Conservation (phyloP, 192 early-diverging fungal species). For the Umbelopsis sp. region DNA sequence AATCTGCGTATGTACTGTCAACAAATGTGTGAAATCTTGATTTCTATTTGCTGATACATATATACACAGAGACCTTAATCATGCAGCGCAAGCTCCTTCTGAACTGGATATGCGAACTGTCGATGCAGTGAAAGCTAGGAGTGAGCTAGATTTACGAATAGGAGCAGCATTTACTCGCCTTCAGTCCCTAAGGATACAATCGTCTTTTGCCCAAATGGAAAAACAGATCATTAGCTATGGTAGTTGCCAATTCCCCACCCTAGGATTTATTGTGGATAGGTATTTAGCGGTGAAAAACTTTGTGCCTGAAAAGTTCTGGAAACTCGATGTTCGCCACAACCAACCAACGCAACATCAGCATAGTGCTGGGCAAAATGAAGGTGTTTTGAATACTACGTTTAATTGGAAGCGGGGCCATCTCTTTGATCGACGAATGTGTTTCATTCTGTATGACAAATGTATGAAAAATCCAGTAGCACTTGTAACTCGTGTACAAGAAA, state of each 20-base stretch:
- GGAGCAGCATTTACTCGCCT: conserved; percentile 94
- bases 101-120: conserved; percentile 76
- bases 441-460: conserved; percentile 79
- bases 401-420: conserved; percentile 72
- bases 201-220: conserved; percentile 52
- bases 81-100: conserved; percentile 73
- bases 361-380: not conserved
- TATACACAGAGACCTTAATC: conserved; percentile 65
- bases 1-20: conserved; percentile 55
- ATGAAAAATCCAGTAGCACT: conserved; percentile 56
- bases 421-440: conserved; percentile 75
- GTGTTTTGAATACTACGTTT: conserved; percentile 49
- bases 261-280: conserved; percentile 94
- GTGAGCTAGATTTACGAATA: conserved; percentile 89
- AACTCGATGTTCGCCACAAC: conserved; percentile 64
- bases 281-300: conserved; percentile 77
- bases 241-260: conserved; percentile 95
- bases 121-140: conserved; percentile 80
- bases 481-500: conserved; percentile 60
- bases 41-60: too few species aligned
- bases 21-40: too few species aligned
- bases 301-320: conserved; percentile 91
- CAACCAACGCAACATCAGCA: conserved; percentile 29
- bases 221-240: conserved; percentile 84
- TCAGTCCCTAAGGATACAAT: conserved; percentile 73